Evolutionary conservation across 345 rosid species (phyloP), one percentile per base, ranked within the genome.

Genomic region (Dipteronia sinensis): DNA sequence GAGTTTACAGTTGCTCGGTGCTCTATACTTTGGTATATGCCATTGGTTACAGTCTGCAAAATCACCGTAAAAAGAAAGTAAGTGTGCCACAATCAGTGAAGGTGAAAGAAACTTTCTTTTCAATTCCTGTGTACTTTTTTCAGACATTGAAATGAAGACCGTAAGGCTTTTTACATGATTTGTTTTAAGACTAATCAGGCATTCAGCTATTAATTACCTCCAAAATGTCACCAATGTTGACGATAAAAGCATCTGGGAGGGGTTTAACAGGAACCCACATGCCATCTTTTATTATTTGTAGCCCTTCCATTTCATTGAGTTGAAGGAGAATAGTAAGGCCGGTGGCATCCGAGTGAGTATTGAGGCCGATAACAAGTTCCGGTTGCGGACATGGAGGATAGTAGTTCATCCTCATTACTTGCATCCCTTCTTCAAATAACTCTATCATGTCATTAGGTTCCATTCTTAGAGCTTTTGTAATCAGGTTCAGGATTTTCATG

Each of bases 331-430:
- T 73, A 25, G 79, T 75, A 16, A 74, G 42, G 23, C 56, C 77
- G 5, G 0, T 27, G 10, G 58, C 34, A 13, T 82, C 78, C 2
- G 84, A 85, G 76, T 85, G 87, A 49, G 87, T 82, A 67, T 55
- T 78, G 19, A 82, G 79, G 38, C 88, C 90, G 6, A 80, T 78
- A 2, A 77, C 79, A 56, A 79, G 83, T 49, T 85, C 80, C 2
- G 87, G 87, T 74, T 83, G 81, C 3, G 87, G 84, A 61, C 90
- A 85, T 16, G 82, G 83, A 63, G 71, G 79, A 40, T 67, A 75
- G 78, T 79, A 74, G 58, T 69, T 69, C 65, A 79, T 69, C n/a
- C 78, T 69, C 27, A 69, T 46, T 61, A 4, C 25, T 19, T 74
- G 75, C 19, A 6, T 15, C 12, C 82, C 78, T 25, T 31, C 78